Conservation (phyloP, 345 rosid species). For the Populus deltoides region DNA sequence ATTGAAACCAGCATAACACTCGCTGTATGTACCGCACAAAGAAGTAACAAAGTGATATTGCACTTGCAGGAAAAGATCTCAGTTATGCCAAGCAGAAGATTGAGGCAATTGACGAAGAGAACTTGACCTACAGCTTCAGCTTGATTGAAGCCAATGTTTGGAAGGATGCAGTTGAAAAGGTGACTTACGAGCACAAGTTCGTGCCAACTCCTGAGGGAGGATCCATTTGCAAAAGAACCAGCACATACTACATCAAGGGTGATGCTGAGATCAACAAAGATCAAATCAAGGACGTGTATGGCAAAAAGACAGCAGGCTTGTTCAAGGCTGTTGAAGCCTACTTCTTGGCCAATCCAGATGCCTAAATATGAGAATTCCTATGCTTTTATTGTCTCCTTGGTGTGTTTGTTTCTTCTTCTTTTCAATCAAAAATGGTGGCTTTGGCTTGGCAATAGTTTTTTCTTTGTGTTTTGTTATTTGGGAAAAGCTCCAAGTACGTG, state of each 20-base stretch:
- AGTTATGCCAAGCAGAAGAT: background rate
- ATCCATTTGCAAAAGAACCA: background rate
- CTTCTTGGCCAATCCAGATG: background rate
- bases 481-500: too few relatives aligned
- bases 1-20: background rate
- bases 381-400: too few relatives aligned
- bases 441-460: background rate
- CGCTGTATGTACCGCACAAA: too few relatives aligned
- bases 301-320: background rate
- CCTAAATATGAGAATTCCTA: background rate
- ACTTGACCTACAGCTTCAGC: background rate
- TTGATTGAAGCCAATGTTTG: background rate
- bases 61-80: background rate
- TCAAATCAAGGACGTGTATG: background rate
- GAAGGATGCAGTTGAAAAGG: background rate
- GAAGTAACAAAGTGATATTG: too few relatives aligned
- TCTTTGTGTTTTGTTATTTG: background rate
- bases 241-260: background rate
- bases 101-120: background rate
- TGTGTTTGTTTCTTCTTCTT: too few relatives aligned
- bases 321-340: slow-evolving; percentile 8
- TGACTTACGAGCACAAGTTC: background rate
- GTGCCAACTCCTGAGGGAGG: background rate
- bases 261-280: background rate
- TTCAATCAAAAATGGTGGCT: background rate